A percentile compares a stretch with the other conserved stretches of the same genome.
These are phyloP conservation scores for Tetrapisispora phaffii DNA, from an alignment of 805 yeast species.

Conservation along the genomic window DNA sequence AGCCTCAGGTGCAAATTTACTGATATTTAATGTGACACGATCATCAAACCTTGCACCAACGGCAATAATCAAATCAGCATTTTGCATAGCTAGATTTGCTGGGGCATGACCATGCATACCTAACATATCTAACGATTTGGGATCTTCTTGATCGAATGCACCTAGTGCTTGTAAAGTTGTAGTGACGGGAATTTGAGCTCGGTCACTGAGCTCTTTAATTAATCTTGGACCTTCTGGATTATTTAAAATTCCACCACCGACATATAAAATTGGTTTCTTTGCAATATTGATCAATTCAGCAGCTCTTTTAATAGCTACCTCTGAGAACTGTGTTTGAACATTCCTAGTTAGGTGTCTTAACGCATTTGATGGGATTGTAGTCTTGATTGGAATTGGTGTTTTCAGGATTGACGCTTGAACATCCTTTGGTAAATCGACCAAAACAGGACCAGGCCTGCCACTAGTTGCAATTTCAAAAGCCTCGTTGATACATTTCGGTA, in stretches of 20 bases:
- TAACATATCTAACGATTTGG: constrained; percentile 85
- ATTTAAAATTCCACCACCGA: constrained; percentile 83
- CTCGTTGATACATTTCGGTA: constrained; percentile 92
- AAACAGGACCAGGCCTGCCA: constrained; percentile 97
- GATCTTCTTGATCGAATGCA: constrained; percentile 85
- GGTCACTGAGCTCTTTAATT: constrained; percentile 77
- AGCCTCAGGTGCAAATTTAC: constrained; percentile 91
- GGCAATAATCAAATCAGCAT: constrained; percentile 87
- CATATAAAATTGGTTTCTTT: constrained; percentile 80
- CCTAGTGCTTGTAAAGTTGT: constrained; percentile 93
- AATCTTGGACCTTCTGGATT: constrained; percentile 69
- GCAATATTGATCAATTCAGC: constrained; percentile 73
- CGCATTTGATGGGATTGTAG: constrained; percentile 65
- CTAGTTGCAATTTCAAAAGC: constrained; percentile 93
- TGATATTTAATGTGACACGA: constrained; percentile 83
- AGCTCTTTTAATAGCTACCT: constrained; percentile 63
- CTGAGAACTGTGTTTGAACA: constrained; percentile 64
- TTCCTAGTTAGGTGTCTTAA: constrained; percentile 59
- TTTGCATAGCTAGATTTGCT: constrained; percentile 89
- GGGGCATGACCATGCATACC: constrained; percentile 98
- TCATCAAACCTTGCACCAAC: constrained; percentile 97
- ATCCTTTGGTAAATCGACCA: constrained; percentile 95
- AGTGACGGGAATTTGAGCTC: constrained; percentile 90
- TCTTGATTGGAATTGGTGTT: constrained; percentile 71
- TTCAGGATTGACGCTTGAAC: constrained; percentile 88